A percentile compares a stretch with the other conserved stretches of the same genome.
Evolutionary conservation across 2,329 filamentous ascomycete genomes (phyloP).

Genomic region (Microdochium paspali): DNA sequence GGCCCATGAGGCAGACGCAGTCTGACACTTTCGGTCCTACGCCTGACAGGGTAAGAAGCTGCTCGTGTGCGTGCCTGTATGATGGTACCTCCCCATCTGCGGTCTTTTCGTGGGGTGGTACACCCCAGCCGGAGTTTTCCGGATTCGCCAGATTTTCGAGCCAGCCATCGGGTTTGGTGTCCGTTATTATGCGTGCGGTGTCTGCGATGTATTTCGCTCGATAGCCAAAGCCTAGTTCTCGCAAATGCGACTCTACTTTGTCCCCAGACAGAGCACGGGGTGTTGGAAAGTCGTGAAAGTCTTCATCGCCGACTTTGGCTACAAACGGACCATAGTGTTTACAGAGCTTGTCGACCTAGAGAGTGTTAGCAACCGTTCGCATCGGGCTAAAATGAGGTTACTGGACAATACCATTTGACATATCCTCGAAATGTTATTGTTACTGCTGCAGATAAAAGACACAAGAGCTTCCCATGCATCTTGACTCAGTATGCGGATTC

Average conservation of each 20-base stretch:
- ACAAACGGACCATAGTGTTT: constrained; percentile 73
- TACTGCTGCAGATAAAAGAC: constrained; percentile 96
- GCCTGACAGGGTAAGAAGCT: constrained; percentile 69
- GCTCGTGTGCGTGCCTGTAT: constrained; percentile 72
- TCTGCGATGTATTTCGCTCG: constrained; percentile 85
- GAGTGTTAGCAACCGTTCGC: constrained; percentile 3
- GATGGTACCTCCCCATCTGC: constrained; percentile 43
- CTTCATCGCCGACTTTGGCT: constrained; percentile 55
- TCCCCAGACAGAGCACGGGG: constrained; percentile 63
- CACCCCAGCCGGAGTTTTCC: constrained; percentile 50
- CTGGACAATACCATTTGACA: constrained; percentile 73
- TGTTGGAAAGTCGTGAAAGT: constrained; percentile 81
- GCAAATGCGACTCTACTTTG: constrained; percentile 71
- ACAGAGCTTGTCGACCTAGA: constrained; percentile 75
- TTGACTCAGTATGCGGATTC: constrained; percentile 86
- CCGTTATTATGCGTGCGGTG: constrained; percentile 67
- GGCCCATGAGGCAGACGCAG: constrained; percentile 91
- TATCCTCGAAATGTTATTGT: constrained; percentile 94
- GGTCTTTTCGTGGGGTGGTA: constrained; percentile 30
- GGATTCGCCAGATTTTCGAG: constrained; percentile 71
- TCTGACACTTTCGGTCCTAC: constrained; percentile 97
- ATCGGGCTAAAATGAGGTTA: not conserved
- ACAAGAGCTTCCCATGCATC: constrained; percentile 93
- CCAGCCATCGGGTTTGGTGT: constrained; percentile 63
- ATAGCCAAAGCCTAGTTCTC: constrained; percentile 86